Evolutionary conservation across 129 eudicot genomes (phyloP).

Genomic region (Flaveria bidentis): DNA sequence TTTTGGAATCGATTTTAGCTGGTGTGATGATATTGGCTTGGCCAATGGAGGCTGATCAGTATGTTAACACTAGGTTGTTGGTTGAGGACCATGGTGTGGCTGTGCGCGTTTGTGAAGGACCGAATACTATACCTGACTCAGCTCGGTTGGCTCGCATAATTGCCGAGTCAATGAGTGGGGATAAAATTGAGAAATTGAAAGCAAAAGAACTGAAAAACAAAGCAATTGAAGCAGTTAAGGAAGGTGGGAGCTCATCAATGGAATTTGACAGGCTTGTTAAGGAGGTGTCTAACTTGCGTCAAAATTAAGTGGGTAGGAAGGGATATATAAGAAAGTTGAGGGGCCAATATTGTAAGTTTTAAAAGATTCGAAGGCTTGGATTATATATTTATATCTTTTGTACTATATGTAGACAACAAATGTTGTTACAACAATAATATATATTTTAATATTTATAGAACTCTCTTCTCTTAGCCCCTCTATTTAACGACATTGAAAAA

Average conservation of each 20-base stretch:
- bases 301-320: not conserved
- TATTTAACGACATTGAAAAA: too few relatives aligned
- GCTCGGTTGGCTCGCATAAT: constrained; percentile 48
- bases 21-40: constrained; percentile 73
- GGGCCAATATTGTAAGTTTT: not conserved
- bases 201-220: constrained; percentile 56
- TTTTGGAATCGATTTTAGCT: constrained; percentile 53
- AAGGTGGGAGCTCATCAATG: constrained; percentile 57
- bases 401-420: too few relatives aligned
- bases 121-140: constrained; percentile 56
- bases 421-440: too few relatives aligned
- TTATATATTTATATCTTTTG: too few relatives aligned
- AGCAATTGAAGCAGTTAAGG: constrained; percentile 56
- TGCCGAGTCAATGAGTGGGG: constrained; percentile 42
- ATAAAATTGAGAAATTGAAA: constrained; percentile 37
- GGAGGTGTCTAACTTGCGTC: constrained; percentile 38
- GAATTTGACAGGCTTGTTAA: constrained; percentile 55
- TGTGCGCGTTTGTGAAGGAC: constrained; percentile 50
- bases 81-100: constrained; percentile 62
- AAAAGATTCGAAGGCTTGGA: not conserved
- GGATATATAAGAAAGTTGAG: constrained; percentile 1
- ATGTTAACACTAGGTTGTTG: constrained; percentile 55
- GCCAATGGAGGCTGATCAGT: constrained; percentile 96
- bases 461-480: too few relatives aligned
- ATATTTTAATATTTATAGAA: too few relatives aligned